These are phyloP conservation scores for Exophiala phaeomuriformis DNA, from an alignment of 2,329 filamentous ascomycete genomes.

Conservation along the genomic window DNA sequence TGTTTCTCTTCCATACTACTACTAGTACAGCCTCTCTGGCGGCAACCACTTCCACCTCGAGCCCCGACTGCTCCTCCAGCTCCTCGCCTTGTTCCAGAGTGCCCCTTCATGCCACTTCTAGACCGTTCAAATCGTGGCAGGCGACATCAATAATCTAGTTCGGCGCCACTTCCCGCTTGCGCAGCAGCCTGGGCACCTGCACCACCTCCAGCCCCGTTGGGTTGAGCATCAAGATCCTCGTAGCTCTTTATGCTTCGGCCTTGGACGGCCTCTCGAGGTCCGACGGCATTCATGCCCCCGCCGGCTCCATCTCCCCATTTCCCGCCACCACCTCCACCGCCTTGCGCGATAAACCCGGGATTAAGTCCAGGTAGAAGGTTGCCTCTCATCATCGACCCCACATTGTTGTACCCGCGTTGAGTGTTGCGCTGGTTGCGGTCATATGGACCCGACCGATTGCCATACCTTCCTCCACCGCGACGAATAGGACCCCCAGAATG, in stretches of 20 bases:
- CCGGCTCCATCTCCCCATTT: constrained; percentile 67
- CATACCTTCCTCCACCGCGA: constrained; percentile 56
- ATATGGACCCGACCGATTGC: constrained; percentile 64
- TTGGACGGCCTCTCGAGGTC: constrained; percentile 83
- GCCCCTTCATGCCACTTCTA: not conserved
- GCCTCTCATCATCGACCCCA: constrained; percentile 32
- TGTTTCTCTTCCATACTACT: too few species aligned
- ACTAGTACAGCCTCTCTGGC: too few species aligned
- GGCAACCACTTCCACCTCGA: not conserved
- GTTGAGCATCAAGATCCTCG: constrained; percentile 78
- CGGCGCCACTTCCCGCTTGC: constrained; percentile 13
- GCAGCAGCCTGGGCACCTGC: constrained; percentile 19
- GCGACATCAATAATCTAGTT: constrained; percentile 23
- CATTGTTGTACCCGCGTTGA: constrained; percentile 30
- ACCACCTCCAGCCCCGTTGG: constrained; percentile 34
- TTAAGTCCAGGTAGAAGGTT: constrained; percentile 39
- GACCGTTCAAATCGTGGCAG: not conserved
- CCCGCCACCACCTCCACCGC: constrained; percentile 45
- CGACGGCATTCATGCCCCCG: constrained; percentile 64
- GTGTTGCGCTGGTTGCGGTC: constrained; percentile 42
- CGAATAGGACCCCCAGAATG: constrained; percentile 61
- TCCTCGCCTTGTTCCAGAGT: not conserved
- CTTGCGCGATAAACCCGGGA: constrained; percentile 35
- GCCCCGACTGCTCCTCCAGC: not conserved
- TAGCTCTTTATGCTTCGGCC: constrained; percentile 93